phyloP scores from a whole-genome alignment of 805 yeast genomes.

The Clavispora vitiphila region DNA sequence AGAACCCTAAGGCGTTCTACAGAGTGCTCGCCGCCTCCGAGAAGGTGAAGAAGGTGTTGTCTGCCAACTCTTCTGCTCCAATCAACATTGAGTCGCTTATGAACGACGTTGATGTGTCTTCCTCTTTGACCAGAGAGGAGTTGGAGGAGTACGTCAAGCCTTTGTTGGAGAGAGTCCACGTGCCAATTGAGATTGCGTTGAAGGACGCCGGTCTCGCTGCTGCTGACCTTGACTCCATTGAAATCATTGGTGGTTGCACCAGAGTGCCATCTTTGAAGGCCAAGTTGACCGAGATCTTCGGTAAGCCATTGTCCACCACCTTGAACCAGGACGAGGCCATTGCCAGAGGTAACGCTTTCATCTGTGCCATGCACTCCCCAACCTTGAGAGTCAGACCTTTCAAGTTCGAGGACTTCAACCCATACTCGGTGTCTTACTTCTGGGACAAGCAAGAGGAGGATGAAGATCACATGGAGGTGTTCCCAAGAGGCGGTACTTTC shows the following conservation, averaged over 20 bases:
- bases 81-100: constrained; percentile 92
- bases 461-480: constrained; percentile 88
- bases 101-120: constrained; percentile 94
- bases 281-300: constrained; percentile 69
- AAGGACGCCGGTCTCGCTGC: constrained; percentile 67
- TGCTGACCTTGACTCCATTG: constrained; percentile 83
- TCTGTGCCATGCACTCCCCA: constrained; percentile 98
- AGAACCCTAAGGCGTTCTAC: constrained; percentile 91
- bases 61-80: constrained; percentile 94
- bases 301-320: constrained; percentile 70
- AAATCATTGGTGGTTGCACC: constrained; percentile 96
- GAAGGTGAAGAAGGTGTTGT: constrained; percentile 88
- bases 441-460: constrained; percentile 96
- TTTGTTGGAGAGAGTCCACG: constrained; percentile 65
- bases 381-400: constrained; percentile 97
- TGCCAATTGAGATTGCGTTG: constrained; percentile 79
- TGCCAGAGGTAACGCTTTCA: constrained; percentile 98
- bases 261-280: constrained; percentile 94
- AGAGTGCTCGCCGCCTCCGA: constrained; percentile 91
- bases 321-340: constrained; percentile 99
- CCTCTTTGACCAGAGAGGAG: constrained; percentile 84
- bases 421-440: constrained; percentile 84
- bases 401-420: constrained; percentile 94
- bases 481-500: constrained; percentile 88
- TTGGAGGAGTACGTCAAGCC: constrained; percentile 88